A percentile compares a stretch with the other conserved stretches of the same genome.
Evolutionary conservation across 805 yeast species (phyloP).

Genomic region (Saccharomycopsis malanga): DNA sequence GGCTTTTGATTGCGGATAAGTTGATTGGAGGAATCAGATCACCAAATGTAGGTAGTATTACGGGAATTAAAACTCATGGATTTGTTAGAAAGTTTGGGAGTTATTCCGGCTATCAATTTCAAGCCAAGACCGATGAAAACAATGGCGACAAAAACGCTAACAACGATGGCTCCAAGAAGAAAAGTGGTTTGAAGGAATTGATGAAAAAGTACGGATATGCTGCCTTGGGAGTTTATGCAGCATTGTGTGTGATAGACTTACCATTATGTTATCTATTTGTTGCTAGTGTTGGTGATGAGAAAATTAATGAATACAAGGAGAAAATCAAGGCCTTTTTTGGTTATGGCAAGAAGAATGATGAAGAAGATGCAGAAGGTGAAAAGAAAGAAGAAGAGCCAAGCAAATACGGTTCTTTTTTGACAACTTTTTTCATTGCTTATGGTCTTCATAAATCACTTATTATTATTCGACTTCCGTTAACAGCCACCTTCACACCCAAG

Average conservation of each 20-base stretch:
- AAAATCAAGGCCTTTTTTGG: slow-evolving; percentile 57
- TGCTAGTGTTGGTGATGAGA: slow-evolving; percentile 81
- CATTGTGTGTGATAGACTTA: slow-evolving; percentile 65
- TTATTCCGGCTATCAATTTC: too few relatives aligned
- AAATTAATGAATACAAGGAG: slow-evolving; percentile 61
- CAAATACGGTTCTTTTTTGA: slow-evolving; percentile 44
- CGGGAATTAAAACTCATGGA: too few relatives aligned
- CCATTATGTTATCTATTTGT: slow-evolving; percentile 80
- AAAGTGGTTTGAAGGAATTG: slow-evolving; percentile 41
- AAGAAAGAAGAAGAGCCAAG: background rate
- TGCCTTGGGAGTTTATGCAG: slow-evolving; percentile 79
- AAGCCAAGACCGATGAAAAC: background rate
- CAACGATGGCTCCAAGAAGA: background rate
- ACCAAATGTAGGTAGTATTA: too few relatives aligned
- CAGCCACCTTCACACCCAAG: slow-evolving; percentile 87
- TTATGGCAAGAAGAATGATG: slow-evolving; percentile 34
- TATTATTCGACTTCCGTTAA: slow-evolving; percentile 76
- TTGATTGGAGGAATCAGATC: too few relatives aligned
- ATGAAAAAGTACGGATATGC: slow-evolving; percentile 86
- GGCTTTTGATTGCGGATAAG: too few relatives aligned
- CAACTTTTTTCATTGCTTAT: slow-evolving; percentile 87
- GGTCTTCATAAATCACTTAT: slow-evolving; percentile 86
- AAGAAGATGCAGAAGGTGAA: slow-evolving; percentile 22
- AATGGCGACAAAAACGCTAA: background rate
- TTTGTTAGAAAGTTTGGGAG: too few relatives aligned